phyloP scores from a whole-genome alignment of 2,329 filamentous ascomycete genomes.

The Aspergillus glaucus region DNA sequence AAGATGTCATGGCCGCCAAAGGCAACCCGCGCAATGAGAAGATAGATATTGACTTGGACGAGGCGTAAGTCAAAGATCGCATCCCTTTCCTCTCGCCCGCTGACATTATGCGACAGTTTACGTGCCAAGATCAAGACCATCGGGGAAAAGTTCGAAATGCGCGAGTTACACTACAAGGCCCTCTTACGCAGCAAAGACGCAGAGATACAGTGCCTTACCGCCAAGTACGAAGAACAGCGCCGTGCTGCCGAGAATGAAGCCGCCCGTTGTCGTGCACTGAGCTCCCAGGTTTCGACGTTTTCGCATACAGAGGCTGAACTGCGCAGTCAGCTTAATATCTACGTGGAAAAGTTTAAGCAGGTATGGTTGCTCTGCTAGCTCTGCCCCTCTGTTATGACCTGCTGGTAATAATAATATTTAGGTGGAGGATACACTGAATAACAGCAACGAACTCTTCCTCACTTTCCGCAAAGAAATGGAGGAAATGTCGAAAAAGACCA shows the following conservation, averaged over 20 bases:
- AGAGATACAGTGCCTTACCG: slow-evolving; percentile 87
- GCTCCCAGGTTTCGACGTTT: slow-evolving; percentile 87
- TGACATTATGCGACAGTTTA: slow-evolving; percentile 36
- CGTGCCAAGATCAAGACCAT: slow-evolving; percentile 81
- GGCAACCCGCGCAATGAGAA: slow-evolving; percentile 74
- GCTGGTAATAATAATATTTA: slow-evolving; percentile 50
- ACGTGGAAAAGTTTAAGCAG: slow-evolving; percentile 99
- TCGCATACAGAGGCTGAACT: slow-evolving; percentile 93
- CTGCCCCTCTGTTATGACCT: slow-evolving; percentile 10
- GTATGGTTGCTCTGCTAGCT: slow-evolving; percentile 48
- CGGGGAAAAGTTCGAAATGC: slow-evolving; percentile 92
- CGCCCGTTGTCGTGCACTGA: slow-evolving; percentile 74
- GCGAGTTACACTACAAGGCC: slow-evolving; percentile 89
- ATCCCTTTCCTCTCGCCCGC: slow-evolving; percentile 8
- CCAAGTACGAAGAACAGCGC: slow-evolving; percentile 81
- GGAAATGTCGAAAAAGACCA: slow-evolving; percentile 99
- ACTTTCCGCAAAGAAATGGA: slow-evolving; percentile 99
- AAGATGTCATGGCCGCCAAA: slow-evolving; percentile 81
- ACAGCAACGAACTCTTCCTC: slow-evolving; percentile 93
- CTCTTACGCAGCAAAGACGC: slow-evolving; percentile 90
- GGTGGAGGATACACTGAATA: slow-evolving; percentile 98
- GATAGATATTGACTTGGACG: slow-evolving; percentile 81
- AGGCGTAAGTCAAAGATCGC: slow-evolving; percentile 57
- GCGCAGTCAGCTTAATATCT: slow-evolving; percentile 91
- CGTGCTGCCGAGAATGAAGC: slow-evolving; percentile 79